phyloP scores from a whole-genome alignment of 2,329 filamentous ascomycete species.

The Chlorencoelia australis region DNA sequence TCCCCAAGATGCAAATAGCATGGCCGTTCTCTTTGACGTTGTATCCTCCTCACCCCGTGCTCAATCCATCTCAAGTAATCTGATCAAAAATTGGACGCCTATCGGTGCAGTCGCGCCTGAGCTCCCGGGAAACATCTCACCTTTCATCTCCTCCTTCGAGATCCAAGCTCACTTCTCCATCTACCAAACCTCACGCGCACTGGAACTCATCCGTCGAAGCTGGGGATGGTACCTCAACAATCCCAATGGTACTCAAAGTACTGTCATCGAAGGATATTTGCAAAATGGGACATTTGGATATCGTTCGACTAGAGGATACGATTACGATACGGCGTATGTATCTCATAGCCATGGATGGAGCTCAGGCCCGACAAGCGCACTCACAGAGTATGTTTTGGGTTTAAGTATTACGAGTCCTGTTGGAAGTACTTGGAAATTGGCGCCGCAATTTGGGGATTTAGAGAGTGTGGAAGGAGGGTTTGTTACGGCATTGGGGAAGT shows the following conservation, averaged over 20 bases:
- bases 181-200: slow-evolving; percentile 37
- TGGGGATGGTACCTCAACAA: slow-evolving; percentile 54
- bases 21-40: slow-evolving; percentile 34
- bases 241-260: slow-evolving; percentile 45
- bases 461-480: slow-evolving; percentile 32
- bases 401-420: slow-evolving; percentile 28
- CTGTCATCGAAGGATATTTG: slow-evolving; percentile 49
- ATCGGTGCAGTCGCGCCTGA: slow-evolving; percentile 47
- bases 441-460: slow-evolving; percentile 33
- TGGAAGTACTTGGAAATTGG: slow-evolving; percentile 30
- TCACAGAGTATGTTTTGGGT: slow-evolving; percentile 35
- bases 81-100: slow-evolving; percentile 40
- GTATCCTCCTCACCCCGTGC: slow-evolving; percentile 17
- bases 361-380: slow-evolving; percentile 35
- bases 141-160: slow-evolving; percentile 50
- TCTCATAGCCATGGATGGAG: slow-evolving; percentile 40
- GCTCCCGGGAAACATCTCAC: slow-evolving; percentile 45
- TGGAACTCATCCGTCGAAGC: slow-evolving; percentile 44
- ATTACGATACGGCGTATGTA: slow-evolving; percentile 32
- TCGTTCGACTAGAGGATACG: slow-evolving; percentile 40
- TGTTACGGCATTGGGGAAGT: slow-evolving; percentile 30
- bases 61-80: slow-evolving; percentile 24
- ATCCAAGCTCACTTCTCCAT: slow-evolving; percentile 45
- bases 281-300: slow-evolving; percentile 47
- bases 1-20: slow-evolving; percentile 50